phyloP scores from a whole-genome alignment of 768 basidiomycete genomes.

The Hortiboletus flavorubellus region DNA sequence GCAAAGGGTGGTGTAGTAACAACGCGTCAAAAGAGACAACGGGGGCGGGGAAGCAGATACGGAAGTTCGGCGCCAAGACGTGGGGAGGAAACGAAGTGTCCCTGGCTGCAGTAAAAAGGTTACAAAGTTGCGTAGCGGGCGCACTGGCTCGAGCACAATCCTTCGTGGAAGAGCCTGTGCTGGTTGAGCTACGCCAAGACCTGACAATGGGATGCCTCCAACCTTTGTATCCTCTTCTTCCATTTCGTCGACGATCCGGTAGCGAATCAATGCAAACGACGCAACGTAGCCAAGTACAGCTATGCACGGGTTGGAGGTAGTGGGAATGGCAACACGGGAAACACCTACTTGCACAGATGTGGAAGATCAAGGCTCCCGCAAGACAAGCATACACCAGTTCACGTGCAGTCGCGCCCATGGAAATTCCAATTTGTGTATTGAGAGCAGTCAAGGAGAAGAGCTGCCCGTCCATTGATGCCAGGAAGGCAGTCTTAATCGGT shows the following conservation, averaged over 20 bases:
- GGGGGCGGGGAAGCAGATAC: constrained; percentile 7
- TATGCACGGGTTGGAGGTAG: neutral
- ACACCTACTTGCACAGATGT: constrained; percentile 28
- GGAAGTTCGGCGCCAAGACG: neutral
- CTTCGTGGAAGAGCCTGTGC: constrained; percentile 7
- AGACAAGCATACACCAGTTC: constrained; percentile 30
- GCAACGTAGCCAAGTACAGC: constrained; percentile 28
- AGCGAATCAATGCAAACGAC: constrained; percentile 29
- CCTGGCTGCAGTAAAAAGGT: neutral
- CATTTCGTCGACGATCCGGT: constrained; percentile 19
- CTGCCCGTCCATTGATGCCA: constrained; percentile 26
- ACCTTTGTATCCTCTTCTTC: constrained; percentile 15
- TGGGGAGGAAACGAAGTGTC: neutral
- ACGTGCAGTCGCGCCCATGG: constrained; percentile 6
- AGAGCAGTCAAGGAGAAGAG: constrained; percentile 27
- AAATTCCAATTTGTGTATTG: constrained; percentile 17
- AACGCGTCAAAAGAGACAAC: constrained; percentile 20
- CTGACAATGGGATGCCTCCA: neutral
- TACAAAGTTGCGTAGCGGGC: neutral
- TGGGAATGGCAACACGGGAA: neutral
- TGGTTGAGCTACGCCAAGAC: constrained; percentile 1
- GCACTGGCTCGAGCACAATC: constrained; percentile 17
- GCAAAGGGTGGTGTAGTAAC: constrained; percentile 26
- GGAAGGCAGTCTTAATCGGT: constrained; percentile 27
- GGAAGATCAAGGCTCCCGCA: constrained; percentile 30